These are phyloP conservation scores for Trichophyton verrucosum DNA, from an alignment of 2,329 filamentous ascomycete genomes.

Conservation along the genomic window DNA sequence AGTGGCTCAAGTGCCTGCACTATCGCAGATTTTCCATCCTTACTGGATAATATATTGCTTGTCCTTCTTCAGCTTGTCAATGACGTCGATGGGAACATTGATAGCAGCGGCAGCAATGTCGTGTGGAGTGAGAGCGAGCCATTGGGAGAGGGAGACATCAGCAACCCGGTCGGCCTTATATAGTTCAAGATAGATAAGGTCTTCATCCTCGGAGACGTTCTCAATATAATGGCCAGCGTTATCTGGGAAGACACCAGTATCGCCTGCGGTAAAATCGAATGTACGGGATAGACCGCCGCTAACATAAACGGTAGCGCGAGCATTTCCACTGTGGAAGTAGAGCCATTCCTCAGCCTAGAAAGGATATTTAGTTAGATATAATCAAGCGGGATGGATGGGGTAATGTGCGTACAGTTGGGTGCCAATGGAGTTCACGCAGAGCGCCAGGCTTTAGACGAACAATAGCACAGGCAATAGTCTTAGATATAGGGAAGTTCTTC, in stretches of 20 bases:
- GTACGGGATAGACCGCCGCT: slow-evolving; percentile 50
- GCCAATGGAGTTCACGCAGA: slow-evolving; percentile 57
- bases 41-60: slow-evolving; percentile 45
- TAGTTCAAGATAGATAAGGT: slow-evolving; percentile 56
- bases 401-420: slow-evolving; percentile 45
- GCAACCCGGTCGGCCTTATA: slow-evolving; percentile 56
- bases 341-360: slow-evolving; percentile 55
- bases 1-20: background rate
- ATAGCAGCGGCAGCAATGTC: slow-evolving; percentile 49
- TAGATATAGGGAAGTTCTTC: slow-evolving; percentile 53
- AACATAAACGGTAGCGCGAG: slow-evolving; percentile 52
- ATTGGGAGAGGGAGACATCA: slow-evolving; percentile 56
- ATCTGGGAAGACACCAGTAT: slow-evolving; percentile 56
- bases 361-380: background rate
- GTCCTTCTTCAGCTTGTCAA: slow-evolving; percentile 48
- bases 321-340: slow-evolving; percentile 54
- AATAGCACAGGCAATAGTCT: slow-evolving; percentile 53
- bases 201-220: slow-evolving; percentile 51
- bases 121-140: slow-evolving; percentile 54
- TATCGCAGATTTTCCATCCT: background rate
- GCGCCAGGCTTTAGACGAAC: slow-evolving; percentile 52
- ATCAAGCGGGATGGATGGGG: background rate
- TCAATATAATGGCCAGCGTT: slow-evolving; percentile 57
- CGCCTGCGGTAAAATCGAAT: slow-evolving; percentile 54
- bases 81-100: slow-evolving; percentile 47